These are phyloP conservation scores for Prunus fruticosa DNA, from an alignment of 306 rosid species.

Conservation along the genomic window DNA sequence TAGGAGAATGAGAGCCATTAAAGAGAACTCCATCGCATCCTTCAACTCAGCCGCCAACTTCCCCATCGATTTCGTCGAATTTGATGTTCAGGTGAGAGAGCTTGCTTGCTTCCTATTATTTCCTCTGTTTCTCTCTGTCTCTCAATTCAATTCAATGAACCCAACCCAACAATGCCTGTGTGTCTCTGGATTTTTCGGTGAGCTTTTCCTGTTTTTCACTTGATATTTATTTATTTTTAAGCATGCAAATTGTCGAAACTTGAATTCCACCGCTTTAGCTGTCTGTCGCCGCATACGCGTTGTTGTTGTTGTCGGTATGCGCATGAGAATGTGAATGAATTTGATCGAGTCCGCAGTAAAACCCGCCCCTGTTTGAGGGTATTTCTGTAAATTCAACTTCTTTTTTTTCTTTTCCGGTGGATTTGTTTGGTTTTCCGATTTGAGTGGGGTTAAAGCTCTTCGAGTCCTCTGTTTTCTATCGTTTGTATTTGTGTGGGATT, in stretches of 20 bases:
- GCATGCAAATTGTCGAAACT: background rate
- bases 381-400: constrained; percentile 6
- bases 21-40: constrained; percentile 52
- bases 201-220: background rate
- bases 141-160: background rate
- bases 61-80: constrained; percentile 52
- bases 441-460: background rate
- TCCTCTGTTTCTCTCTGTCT: background rate
- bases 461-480: background rate
- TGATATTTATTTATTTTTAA: background rate
- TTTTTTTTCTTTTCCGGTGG: background rate
- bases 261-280: background rate
- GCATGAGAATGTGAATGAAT: background rate
- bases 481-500: background rate
- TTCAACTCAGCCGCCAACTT: constrained; percentile 46
- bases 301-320: background rate
- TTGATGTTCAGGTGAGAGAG: constrained; percentile 51
- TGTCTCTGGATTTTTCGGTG: background rate
- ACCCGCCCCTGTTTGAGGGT: background rate
- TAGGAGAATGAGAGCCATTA: constrained; percentile 41
- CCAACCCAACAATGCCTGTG: background rate
- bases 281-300: constrained; percentile 20
- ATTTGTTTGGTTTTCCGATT: background rate
- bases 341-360: background rate
- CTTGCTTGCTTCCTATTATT: background rate